A percentile compares a stretch with the other conserved stretches of the same genome.
Conservation (phyloP, 495 filamentous ascomycete genomes). For the Daldinia grandis region DNA sequence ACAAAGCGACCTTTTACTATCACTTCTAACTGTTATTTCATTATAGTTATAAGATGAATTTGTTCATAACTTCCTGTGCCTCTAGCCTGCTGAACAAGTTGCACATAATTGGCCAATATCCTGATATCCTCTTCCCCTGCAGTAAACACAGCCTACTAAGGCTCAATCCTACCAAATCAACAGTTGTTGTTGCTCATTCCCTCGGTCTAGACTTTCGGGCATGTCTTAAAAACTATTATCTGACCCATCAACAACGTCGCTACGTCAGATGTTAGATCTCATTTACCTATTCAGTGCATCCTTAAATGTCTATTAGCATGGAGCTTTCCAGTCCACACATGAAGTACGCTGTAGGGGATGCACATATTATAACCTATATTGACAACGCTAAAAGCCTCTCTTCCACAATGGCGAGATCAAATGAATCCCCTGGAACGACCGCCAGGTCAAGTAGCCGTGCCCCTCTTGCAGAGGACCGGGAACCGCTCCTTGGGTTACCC, state of each 20-base stretch:
- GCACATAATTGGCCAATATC: constrained; percentile 18
- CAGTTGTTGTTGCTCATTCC: neutral
- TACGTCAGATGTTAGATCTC: neutral
- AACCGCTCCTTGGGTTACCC: constrained; percentile 15
- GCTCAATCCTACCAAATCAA: neutral
- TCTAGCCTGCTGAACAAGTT: neutral
- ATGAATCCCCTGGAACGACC: neutral
- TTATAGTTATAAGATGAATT: no score
- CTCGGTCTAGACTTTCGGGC: neutral
- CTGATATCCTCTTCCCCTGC: neutral
- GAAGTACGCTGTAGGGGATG: neutral
- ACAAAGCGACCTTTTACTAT: neutral
- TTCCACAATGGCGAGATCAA: neutral
- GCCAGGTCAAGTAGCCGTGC: neutral
- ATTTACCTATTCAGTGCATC: neutral
- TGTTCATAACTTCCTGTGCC: no score
- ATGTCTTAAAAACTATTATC: neutral
- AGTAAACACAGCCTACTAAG: neutral
- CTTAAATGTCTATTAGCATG: neutral
- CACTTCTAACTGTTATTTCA: neutral
- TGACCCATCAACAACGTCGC: neutral
- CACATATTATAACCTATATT: neutral
- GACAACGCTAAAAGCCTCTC: neutral
- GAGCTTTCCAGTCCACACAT: neutral
- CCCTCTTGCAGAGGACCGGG: neutral